phyloP scores from a whole-genome alignment of 192 early-diverging fungal genomes.

The Thamnidium elegans region DNA sequence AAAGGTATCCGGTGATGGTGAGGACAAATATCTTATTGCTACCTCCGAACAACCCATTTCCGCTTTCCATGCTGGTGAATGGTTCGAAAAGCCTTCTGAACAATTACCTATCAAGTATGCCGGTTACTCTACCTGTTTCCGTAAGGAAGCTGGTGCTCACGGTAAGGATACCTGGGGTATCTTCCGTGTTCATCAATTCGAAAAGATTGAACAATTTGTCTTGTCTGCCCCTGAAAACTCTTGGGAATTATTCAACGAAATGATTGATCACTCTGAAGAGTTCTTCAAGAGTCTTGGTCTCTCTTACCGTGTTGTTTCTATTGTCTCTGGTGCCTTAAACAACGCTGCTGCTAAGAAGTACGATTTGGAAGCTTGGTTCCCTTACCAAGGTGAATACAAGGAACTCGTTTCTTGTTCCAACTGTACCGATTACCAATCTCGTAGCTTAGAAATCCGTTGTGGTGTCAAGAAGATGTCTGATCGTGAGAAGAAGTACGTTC shows the following conservation, averaged over 20 bases:
- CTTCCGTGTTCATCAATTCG: slow-evolving; percentile 99
- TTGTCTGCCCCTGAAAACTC: slow-evolving; percentile 95
- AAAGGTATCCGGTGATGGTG: slow-evolving; percentile 66
- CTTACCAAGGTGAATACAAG: slow-evolving; percentile 96
- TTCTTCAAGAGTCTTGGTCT: slow-evolving; percentile 95
- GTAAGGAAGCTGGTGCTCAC: slow-evolving; percentile 97
- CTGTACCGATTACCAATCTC: slow-evolving; percentile 98
- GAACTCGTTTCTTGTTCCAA: slow-evolving; percentile 98
- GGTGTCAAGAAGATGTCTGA: slow-evolving; percentile 98
- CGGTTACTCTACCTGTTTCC: slow-evolving; percentile 98
- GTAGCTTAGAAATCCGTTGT: slow-evolving; percentile 91
- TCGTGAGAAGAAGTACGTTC: slow-evolving; percentile 91
- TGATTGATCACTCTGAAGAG: slow-evolving; percentile 87
- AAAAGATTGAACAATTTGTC: slow-evolving; percentile 99
- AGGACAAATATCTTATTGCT: slow-evolving; percentile 97
- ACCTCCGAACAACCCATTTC: slow-evolving; percentile 99
- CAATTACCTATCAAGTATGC: slow-evolving; percentile 94
- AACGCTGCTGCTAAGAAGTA: slow-evolving; percentile 99
- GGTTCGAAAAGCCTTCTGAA: slow-evolving; percentile 88
- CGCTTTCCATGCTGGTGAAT: slow-evolving; percentile 93
- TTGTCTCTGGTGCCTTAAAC: slow-evolving; percentile 97
- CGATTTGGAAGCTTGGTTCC: slow-evolving; percentile 99
- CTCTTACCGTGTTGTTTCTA: slow-evolving; percentile 91
- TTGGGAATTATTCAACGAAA: slow-evolving; percentile 98
- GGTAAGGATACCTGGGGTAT: slow-evolving; percentile 98